A percentile compares a stretch with the other conserved stretches of the same genome.
These are phyloP conservation scores for Jackrogersella minutella DNA, from an alignment of 495 filamentous ascomycete species.

Conservation along the genomic window DNA sequence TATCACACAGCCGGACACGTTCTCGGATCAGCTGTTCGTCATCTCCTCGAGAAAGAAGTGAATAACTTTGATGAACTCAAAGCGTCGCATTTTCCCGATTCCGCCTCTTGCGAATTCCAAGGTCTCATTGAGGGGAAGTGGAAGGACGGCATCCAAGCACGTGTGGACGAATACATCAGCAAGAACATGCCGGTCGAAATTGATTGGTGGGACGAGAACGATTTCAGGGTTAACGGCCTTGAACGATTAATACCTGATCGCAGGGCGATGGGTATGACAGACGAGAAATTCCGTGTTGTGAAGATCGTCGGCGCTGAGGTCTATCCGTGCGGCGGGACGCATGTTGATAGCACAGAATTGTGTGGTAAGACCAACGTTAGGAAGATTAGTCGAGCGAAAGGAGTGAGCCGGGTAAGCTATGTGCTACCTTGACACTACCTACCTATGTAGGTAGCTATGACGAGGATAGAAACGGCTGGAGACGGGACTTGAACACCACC, in stretches of 20 bases:
- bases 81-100: slow-evolving; percentile 69
- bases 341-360: slow-evolving; percentile 61
- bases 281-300: slow-evolving; percentile 60
- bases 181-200: slow-evolving; percentile 62
- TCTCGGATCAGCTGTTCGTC: slow-evolving; percentile 64
- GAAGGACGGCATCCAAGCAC: slow-evolving; percentile 64
- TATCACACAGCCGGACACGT: slow-evolving; percentile 73
- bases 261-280: slow-evolving; percentile 49
- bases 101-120: slow-evolving; percentile 65
- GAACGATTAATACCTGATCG: slow-evolving; percentile 60
- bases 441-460: background rate
- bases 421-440: slow-evolving; percentile 44
- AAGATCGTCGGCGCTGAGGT: slow-evolving; percentile 65
- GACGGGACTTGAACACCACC: background rate
- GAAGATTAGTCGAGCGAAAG: slow-evolving; percentile 67
- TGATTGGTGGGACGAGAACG: slow-evolving; percentile 66
- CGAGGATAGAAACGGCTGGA: background rate
- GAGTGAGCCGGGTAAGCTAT: slow-evolving; percentile 64
- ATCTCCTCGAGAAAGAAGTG: slow-evolving; percentile 59
- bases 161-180: slow-evolving; percentile 60
- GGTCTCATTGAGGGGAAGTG: slow-evolving; percentile 66
- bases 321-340: slow-evolving; percentile 73
- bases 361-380: slow-evolving; percentile 64
- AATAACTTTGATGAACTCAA: slow-evolving; percentile 65
- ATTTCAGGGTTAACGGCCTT: slow-evolving; percentile 54